A percentile compares a stretch with the other conserved stretches of the same genome.
Conservation (phyloP, 2,329 filamentous ascomycete genomes). For the Penicillium sp. region DNA sequence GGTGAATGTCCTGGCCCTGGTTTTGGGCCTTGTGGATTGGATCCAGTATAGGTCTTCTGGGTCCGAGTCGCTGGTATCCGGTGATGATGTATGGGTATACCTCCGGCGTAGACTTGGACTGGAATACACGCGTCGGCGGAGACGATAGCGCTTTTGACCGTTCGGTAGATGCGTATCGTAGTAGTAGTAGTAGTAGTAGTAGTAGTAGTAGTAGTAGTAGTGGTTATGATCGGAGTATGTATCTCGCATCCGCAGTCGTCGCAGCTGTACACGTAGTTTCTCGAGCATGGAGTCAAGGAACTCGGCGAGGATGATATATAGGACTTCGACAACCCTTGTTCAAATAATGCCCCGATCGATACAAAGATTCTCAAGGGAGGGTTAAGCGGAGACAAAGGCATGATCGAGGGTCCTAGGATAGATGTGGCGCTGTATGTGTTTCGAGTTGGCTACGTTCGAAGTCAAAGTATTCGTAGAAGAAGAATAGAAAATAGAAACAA, state of each 20-base stretch:
- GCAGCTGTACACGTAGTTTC: background rate
- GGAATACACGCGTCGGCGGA: background rate
- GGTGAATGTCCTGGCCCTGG: background rate
- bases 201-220: too few species aligned
- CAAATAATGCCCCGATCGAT: slow-evolving; percentile 11
- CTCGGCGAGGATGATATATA: slow-evolving; percentile 1
- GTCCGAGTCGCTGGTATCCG: background rate
- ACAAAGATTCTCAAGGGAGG: slow-evolving; percentile 14
- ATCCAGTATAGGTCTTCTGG: background rate
- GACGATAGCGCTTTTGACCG: background rate
- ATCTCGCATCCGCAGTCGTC: background rate
- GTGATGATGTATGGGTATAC: background rate
- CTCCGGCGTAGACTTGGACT: background rate
- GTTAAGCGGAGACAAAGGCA: slow-evolving; percentile 21
- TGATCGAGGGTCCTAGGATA: slow-evolving; percentile 23
- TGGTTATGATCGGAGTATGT: background rate
- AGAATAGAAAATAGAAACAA: slow-evolving; percentile 7
- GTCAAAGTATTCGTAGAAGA: background rate
- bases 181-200: too few species aligned
- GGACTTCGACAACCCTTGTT: background rate
- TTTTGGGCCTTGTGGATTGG: background rate
- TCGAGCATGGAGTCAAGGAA: background rate
- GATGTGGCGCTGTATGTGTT: background rate
- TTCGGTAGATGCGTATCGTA: background rate
- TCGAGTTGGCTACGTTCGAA: background rate